These are phyloP conservation scores for Starmerella bacillaris DNA, from an alignment of 805 yeast species.

Conservation along the genomic window DNA sequence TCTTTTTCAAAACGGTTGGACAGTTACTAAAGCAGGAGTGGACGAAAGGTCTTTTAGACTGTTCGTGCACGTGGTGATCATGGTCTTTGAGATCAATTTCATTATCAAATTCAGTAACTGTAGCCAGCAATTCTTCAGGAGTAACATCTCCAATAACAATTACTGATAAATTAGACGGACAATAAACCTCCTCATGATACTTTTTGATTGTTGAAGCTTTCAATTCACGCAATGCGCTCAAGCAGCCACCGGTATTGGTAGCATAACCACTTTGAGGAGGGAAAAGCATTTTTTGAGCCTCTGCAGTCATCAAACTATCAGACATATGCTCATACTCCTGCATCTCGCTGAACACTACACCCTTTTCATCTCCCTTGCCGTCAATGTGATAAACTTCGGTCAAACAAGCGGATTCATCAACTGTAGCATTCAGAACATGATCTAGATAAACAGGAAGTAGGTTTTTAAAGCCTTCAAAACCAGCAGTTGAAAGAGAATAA, in stretches of 20 bases:
- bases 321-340: conserved; percentile 75
- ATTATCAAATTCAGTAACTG: conserved; percentile 45
- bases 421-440: conserved; percentile 66
- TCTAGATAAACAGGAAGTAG: conserved; percentile 79
- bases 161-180: conserved; percentile 69
- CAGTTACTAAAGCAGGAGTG: conserved; percentile 31
- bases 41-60: conserved; percentile 51
- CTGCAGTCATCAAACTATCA: conserved; percentile 35
- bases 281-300: conserved; percentile 20
- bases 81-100: conserved; percentile 28
- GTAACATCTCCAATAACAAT: conserved; percentile 76
- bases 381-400: conserved; percentile 94
- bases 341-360: conserved; percentile 96
- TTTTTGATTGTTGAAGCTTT: conserved; percentile 55
- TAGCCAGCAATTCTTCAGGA: conserved; percentile 45
- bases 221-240: conserved; percentile 54
- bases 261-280: conserved; percentile 59
- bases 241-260: conserved; percentile 85
- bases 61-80: conserved; percentile 8
- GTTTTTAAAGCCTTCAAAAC: conserved; percentile 83
- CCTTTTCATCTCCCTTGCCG: conserved; percentile 77
- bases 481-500: conserved; percentile 78
- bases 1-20: conserved; percentile 27
- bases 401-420: conserved; percentile 74
- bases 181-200: conserved; percentile 54